Conservation (phyloP, 108 stramenopile species). For the Cyclotella cryptica region DNA sequence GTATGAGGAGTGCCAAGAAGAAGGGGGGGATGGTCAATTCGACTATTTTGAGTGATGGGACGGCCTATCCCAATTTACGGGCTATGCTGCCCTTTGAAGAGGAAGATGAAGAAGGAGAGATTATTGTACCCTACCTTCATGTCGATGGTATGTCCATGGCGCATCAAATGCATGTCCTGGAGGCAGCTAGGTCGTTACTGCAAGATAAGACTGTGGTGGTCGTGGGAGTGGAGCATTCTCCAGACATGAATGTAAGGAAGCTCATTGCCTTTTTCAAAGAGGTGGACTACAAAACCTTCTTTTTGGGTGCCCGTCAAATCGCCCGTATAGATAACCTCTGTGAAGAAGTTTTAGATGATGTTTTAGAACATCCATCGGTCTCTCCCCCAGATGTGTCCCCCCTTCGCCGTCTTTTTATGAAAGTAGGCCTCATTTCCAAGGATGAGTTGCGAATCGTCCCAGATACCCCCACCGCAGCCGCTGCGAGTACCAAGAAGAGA, state of each 20-base stretch:
- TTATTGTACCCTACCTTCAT: constrained; percentile 67
- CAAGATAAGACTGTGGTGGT: constrained; percentile 52
- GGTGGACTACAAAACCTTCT: constrained; percentile 65
- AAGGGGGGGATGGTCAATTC: constrained; percentile 18
- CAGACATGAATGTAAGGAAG: constrained; percentile 51
- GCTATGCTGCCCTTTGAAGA: constrained; percentile 54
- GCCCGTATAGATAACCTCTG: constrained; percentile 64
- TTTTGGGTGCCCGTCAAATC: constrained; percentile 57
- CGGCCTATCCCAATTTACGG: constrained; percentile 47
- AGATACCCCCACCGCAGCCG: background rate
- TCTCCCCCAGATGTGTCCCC: constrained; percentile 11
- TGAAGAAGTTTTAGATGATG: constrained; percentile 59
- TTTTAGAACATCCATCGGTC: constrained; percentile 56
- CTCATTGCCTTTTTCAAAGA: constrained; percentile 57
- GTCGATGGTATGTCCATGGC: constrained; percentile 54
- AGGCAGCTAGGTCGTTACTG: constrained; percentile 43
- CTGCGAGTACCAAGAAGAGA: constrained; percentile 26
- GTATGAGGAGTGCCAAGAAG: constrained; percentile 33
- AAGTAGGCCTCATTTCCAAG: constrained; percentile 35
- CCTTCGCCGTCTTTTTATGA: constrained; percentile 37
- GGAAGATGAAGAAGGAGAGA: constrained; percentile 57
- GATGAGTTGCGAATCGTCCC: constrained; percentile 46
- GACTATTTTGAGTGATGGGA: constrained; percentile 38
- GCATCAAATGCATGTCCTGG: constrained; percentile 53
- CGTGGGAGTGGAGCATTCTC: constrained; percentile 60